Evolutionary conservation across 176 grass and related monocot genomes (phyloP), one percentile per base, ranked within the genome.

Genomic region (Olyra latifolia): DNA sequence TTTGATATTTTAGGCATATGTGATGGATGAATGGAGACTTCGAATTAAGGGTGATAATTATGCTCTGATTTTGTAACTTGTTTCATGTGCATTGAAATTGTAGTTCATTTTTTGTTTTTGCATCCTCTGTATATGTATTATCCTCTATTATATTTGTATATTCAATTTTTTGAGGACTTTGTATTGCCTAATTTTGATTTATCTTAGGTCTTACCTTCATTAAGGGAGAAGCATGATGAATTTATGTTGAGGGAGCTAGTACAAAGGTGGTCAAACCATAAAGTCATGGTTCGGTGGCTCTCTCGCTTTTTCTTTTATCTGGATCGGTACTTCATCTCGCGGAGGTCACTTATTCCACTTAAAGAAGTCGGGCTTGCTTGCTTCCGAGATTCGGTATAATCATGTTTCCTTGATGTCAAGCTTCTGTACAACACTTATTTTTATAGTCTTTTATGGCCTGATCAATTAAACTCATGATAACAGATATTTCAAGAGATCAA

Each of bases 401-500:
- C 11, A 7, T 19, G 20, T 47, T 48, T 78, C 55, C 72, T 74
- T 75, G 25, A 73, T 66, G 50, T 40, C 19, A 7, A 66, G 32
- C 17, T 78, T 77, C 13, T 53, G 52, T 42, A 59, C 1, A 29
- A 27, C 41, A 46, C 25, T 14, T n/a, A 43, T 0, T 10, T 15
- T 78, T 42, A 70, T 70, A 11, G 24, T 7, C 0, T 19, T 58
- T 2, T 65, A 55, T 81, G 46, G 15, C 11, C 72, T 82, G 52
- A 90, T 46, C 14, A 13, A 1, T 78, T 60, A 17, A 49, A 78
- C 10, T 58, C 5, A 66, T 75, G 8, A 6, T 60, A 60, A 89
- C 67, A 99, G 97, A 91, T 99, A 52, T 99, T 84, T 81, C 76
- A 90, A 79, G 97, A 99, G 79, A 90, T 99, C 38, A 99, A 96